Percentiles rank a stretch among this genome's conserved stretches.
These are phyloP conservation scores for Kazachstania africana DNA, from an alignment of 805 yeast genomes.

Conservation along the genomic window DNA sequence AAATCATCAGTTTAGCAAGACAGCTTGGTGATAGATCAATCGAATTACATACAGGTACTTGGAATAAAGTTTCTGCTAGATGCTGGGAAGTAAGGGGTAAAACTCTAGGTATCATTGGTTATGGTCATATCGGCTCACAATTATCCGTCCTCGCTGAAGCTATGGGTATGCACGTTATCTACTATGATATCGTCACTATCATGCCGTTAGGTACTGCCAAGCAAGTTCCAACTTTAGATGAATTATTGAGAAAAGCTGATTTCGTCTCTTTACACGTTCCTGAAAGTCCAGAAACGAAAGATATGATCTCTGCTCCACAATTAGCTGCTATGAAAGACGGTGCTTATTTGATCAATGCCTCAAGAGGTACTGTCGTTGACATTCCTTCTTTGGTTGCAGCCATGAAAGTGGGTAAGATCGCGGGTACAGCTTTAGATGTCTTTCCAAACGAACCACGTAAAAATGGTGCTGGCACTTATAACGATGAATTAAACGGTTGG, in stretches of 20 bases:
- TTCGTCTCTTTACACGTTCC: conserved; percentile 93
- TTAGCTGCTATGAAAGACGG: conserved; percentile 95
- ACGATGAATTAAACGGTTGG: conserved; percentile 67
- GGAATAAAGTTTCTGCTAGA: conserved; percentile 91
- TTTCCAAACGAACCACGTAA: conserved; percentile 96
- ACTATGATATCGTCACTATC: conserved; percentile 83
- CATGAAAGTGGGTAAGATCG: conserved; percentile 83
- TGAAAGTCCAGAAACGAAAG: conserved; percentile 83
- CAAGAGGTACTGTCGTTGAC: conserved; percentile 96
- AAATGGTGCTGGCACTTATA: conserved; percentile 78
- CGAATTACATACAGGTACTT: conserved; percentile 90
- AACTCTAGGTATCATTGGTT: conserved; percentile 92
- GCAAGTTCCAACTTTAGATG: conserved; percentile 79
- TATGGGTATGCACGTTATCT: conserved; percentile 92
- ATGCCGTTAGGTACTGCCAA: conserved; percentile 96
- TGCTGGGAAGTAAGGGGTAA: conserved; percentile 99
- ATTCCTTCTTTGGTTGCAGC: conserved; percentile 89
- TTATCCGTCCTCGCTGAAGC: conserved; percentile 94
- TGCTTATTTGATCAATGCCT: conserved; percentile 85
- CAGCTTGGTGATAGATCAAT: conserved; percentile 94
- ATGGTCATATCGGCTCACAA: conserved; percentile 97
- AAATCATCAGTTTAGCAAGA: conserved; percentile 86
- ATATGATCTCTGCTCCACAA: conserved; percentile 80
- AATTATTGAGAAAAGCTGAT: conserved; percentile 69
- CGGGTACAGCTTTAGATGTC: conserved; percentile 95